A percentile compares a stretch with the other conserved stretches of the same genome.
These are phyloP conservation scores for Pichia cactophila DNA, from an alignment of 1,139 yeast species.

Conservation along the genomic window DNA sequence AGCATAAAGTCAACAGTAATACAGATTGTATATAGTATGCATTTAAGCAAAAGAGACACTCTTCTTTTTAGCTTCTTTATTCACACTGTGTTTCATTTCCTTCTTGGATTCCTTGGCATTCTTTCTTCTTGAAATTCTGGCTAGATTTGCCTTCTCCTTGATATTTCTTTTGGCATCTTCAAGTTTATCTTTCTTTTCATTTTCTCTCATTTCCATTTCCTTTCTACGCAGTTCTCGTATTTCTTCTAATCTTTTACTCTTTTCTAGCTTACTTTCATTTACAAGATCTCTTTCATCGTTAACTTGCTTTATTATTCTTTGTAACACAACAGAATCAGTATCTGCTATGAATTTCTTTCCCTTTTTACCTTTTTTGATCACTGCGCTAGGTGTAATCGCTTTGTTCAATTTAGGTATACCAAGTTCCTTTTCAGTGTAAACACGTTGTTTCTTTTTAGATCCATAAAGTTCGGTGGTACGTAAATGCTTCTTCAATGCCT, in stretches of 20 bases:
- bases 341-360: conserved; percentile 86
- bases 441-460: conserved; percentile 52
- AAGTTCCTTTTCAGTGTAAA: conserved; percentile 69
- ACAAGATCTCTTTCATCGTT: conserved; percentile 74
- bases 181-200: conserved; percentile 56
- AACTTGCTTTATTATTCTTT: conserved; percentile 67
- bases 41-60: conserved; percentile 29
- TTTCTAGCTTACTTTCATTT: conserved; percentile 87
- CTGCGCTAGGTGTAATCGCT: conserved; percentile 81
- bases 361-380: conserved; percentile 68
- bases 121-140: conserved; percentile 64
- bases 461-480: conserved; percentile 62
- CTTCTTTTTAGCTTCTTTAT: conserved; percentile 29
- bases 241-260: conserved; percentile 81
- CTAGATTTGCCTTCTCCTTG: conserved; percentile 59
- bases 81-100: conserved; percentile 22
- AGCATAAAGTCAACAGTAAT: no score
- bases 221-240: conserved; percentile 77
- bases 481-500: conserved; percentile 56
- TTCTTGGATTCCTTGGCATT: conserved; percentile 46
- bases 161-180: conserved; percentile 76
- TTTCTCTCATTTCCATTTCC: conserved; percentile 81
- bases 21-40: no score
- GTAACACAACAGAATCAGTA: conserved; percentile 54
- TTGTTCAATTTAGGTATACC: conserved; percentile 72